Evolutionary conservation across 23 red algal genomes (phyloP).

Genomic region (Gracilaria vermiculophylla): DNA sequence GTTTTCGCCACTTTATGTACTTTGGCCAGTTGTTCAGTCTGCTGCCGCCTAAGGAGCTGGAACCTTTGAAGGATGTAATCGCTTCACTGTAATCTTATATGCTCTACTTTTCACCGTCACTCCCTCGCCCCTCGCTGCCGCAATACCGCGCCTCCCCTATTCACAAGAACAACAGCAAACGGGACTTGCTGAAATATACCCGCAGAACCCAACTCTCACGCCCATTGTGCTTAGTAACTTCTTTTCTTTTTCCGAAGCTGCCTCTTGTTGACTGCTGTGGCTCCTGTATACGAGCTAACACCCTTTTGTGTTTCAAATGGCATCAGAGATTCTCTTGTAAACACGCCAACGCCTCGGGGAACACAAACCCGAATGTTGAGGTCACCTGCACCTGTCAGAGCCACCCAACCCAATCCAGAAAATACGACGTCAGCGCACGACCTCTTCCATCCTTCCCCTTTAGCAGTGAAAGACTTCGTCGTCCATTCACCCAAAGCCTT

Average conservation of each 20-base stretch:
- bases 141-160: no score
- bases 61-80: slow-evolving; percentile 88
- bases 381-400: slow-evolving; percentile 74
- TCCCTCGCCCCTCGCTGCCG: not conserved
- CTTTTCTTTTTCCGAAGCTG: slow-evolving; percentile 35
- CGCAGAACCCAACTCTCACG: not conserved
- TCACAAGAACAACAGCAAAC: not conserved
- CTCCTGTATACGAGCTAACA: slow-evolving; percentile 74
- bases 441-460: slow-evolving; percentile 73
- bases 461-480: slow-evolving; percentile 51
- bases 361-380: slow-evolving; percentile 61
- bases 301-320: slow-evolving; percentile 81
- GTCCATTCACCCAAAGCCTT: slow-evolving; percentile 70
- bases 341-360: slow-evolving; percentile 82
- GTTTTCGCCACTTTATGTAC: slow-evolving; percentile 94
- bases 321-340: slow-evolving; percentile 85
- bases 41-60: slow-evolving; percentile 86
- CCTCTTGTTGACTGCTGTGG: slow-evolving; percentile 49
- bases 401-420: slow-evolving; percentile 86
- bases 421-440: slow-evolving; percentile 78
- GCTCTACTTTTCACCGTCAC: not conserved
- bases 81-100: slow-evolving; percentile 42
- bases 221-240: slow-evolving; percentile 3
- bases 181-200: not conserved
- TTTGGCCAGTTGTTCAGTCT: slow-evolving; percentile 87